Evolutionary conservation across 495 filamentous ascomycete species (phyloP), one percentile per base, ranked within the genome.

Genomic region (Neurospora sp.): DNA sequence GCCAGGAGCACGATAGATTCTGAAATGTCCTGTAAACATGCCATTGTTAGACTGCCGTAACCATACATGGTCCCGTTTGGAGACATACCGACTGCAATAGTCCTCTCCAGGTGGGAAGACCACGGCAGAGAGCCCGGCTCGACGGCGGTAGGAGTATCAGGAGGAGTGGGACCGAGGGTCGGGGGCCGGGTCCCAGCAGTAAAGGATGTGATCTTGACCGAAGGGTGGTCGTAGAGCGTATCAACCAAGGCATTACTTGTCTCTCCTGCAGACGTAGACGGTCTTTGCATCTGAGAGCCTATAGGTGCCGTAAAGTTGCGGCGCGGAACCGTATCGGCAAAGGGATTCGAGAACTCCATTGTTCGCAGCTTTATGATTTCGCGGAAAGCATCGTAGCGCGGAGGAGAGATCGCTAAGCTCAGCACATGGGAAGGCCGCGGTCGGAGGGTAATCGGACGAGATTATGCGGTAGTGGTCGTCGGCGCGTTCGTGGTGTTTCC

Each of bases 1-100:
- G 10, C 92, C 91, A 8, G 92, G 90, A 37, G 94, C 90, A 72
- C 89, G 89, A 80, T 97, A 94, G 71, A 97, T 89, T 69, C 90
- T 86, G 65, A 97, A 85, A 7, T 90, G 89, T 10, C 94, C 93
- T 92, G 72, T 35, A 72, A 8, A 72, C 38, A 71, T 35, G 31
- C 3, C 12, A 40, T 22, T 31, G 69, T 75, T 70, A 78, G 70
- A 71, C 37, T 65, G 6, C 1, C 6, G 12, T 1, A 9, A 3
- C 14, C 14, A 9, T 8, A 61, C 12, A 18, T 35, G 27, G 3
- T 65, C 27, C 20, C 2, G 14, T 22, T 45, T 72, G 3, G 39
- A 41, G 40, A 83, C 85, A 40, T 83, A 91, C 90, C 91, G 74
- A 91, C 88, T 73, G 94, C 93, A 70, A 96, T 88, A 1, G 92